phyloP scores from a whole-genome alignment of 75 land plant genomes.

The Picea glauca region DNA sequence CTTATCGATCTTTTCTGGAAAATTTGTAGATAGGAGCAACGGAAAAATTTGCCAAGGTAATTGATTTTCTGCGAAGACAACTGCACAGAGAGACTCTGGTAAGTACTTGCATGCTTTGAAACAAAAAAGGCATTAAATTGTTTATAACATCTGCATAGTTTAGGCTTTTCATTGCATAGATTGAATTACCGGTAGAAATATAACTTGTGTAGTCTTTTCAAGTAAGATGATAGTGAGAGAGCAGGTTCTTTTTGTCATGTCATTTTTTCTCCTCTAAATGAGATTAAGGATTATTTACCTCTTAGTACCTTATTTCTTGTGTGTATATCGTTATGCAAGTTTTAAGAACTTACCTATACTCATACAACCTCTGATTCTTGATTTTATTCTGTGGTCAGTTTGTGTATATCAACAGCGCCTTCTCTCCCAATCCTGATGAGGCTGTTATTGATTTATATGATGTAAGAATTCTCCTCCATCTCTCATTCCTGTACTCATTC shows the following conservation, averaged over 20 bases:
- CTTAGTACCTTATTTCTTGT: neutral
- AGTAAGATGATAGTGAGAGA: neutral
- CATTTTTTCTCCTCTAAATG: no score
- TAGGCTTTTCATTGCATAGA: neutral
- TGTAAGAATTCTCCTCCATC: conserved; percentile 34
- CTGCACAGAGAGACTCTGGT: conserved; percentile 85
- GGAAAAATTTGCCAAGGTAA: conserved; percentile 86
- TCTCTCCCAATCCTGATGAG: conserved; percentile 92
- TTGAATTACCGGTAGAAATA: neutral
- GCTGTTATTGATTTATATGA: conserved; percentile 74
- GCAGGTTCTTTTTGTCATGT: neutral
- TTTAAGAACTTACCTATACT: no score
- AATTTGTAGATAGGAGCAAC: conserved; percentile 65
- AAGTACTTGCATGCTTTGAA: conserved; percentile 8
- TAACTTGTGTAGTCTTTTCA: neutral
- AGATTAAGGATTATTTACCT: neutral
- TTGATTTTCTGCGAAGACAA: conserved; percentile 84
- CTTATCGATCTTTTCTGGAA: neutral
- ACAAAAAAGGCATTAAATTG: neutral
- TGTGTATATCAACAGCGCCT: conserved; percentile 89
- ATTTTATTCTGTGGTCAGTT: conserved; percentile 38
- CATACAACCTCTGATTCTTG: neutral
- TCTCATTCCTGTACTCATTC: neutral
- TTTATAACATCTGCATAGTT: neutral
- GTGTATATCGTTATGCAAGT: neutral